A percentile compares a stretch with the other conserved stretches of the same genome.
These are phyloP conservation scores for Papiliotrema laurentii DNA, from an alignment of 1,284 basidiomycete genomes.

Conservation along the genomic window DNA sequence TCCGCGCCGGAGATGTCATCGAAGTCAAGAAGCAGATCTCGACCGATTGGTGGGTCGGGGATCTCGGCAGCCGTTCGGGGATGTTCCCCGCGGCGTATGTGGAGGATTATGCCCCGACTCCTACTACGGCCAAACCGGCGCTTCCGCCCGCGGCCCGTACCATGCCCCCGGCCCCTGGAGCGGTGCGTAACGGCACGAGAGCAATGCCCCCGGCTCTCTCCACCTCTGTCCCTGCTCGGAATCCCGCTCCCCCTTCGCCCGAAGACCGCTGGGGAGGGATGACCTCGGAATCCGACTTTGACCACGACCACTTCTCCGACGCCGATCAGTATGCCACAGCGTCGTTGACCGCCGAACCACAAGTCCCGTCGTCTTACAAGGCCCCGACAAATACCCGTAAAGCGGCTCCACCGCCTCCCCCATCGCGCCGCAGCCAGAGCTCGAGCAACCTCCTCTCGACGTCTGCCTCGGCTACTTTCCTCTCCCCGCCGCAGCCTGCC, in stretches of 20 bases:
- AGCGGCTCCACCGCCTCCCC: slow-evolving; percentile 51
- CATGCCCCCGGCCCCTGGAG: slow-evolving; percentile 11
- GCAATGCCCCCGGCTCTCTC: slow-evolving; percentile 4
- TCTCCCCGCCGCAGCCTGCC: slow-evolving; percentile 9
- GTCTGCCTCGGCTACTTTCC: neutral
- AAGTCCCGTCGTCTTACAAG: slow-evolving; percentile 11
- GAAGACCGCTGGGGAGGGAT: slow-evolving; percentile 6
- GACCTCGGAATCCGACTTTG: slow-evolving; percentile 22
- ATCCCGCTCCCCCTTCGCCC: slow-evolving; percentile 19
- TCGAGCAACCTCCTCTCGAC: slow-evolving; percentile 19
- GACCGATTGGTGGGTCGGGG: slow-evolving; percentile 81
- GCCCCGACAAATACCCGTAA: slow-evolving; percentile 41
- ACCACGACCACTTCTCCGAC: slow-evolving; percentile 29
- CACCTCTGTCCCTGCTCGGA: slow-evolving; percentile 6
- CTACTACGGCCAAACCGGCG: slow-evolving; percentile 2
- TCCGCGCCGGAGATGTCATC: slow-evolving; percentile 67
- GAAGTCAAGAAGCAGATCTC: slow-evolving; percentile 67
- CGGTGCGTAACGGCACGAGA: neutral
- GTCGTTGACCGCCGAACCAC: slow-evolving; percentile 15
- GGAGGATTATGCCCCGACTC: slow-evolving; percentile 50
- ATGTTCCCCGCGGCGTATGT: slow-evolving; percentile 72
- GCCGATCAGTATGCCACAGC: slow-evolving; percentile 27
- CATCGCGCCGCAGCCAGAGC: slow-evolving; percentile 40
- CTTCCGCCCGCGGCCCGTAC: slow-evolving; percentile 12
- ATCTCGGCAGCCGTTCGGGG: slow-evolving; percentile 61